Percentiles rank a stretch among this genome's conserved stretches.
Evolutionary conservation across 495 filamentous ascomycete genomes (phyloP).

Genomic region (Hypoxylon lenormandii): DNA sequence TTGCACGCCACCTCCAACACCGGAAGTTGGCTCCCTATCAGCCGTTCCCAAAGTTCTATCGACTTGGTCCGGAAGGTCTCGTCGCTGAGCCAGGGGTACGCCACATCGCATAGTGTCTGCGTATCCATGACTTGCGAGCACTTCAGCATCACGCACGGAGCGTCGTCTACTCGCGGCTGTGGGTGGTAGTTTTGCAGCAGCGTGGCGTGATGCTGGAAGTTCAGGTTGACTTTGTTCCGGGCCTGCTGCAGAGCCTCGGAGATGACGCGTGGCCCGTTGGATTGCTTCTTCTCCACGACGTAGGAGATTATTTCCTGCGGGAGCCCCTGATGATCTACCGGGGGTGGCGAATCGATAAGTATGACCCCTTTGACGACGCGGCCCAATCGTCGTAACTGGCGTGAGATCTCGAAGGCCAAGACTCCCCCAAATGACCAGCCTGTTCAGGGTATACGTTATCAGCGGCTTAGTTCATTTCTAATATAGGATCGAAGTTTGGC

Average conservation of each 20-base stretch:
- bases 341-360: slow-evolving; percentile 71
- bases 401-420: slow-evolving; percentile 74
- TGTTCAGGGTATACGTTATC: neutral
- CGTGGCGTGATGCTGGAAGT: slow-evolving; percentile 15
- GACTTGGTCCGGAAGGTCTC: slow-evolving; percentile 8
- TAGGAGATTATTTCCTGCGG: slow-evolving; percentile 62
- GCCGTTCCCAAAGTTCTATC: slow-evolving; percentile 28
- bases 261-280: neutral
- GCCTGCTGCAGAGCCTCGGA: slow-evolving; percentile 14
- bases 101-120: slow-evolving; percentile 20
- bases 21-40: slow-evolving; percentile 29
- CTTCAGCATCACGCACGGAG: slow-evolving; percentile 30
- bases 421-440: slow-evolving; percentile 78
- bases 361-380: slow-evolving; percentile 71
- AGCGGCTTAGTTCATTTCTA: slow-evolving; percentile 7
- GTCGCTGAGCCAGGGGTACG: slow-evolving; percentile 35
- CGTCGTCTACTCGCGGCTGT: neutral
- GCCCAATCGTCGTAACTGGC: slow-evolving; percentile 67
- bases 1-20: slow-evolving; percentile 39
- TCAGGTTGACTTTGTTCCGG: neutral
- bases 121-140: slow-evolving; percentile 35
- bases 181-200: slow-evolving; percentile 28
- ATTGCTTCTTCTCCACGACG: neutral
- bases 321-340: slow-evolving; percentile 57
- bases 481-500: neutral